Conservation (phyloP, 345 rosid species). For the Aquilaria sinensis region DNA sequence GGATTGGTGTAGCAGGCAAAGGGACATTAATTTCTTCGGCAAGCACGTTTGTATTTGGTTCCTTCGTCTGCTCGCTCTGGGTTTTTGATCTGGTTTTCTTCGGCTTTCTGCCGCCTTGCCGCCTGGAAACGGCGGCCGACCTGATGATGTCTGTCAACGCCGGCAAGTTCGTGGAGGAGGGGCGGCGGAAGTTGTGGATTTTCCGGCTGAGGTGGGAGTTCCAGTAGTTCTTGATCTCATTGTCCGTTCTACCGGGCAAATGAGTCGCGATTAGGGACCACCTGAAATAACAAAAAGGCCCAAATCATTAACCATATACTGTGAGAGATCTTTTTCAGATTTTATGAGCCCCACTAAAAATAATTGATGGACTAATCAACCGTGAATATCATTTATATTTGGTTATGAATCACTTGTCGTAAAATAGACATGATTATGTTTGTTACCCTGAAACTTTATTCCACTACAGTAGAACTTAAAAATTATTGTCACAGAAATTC, state of each 20-base stretch:
- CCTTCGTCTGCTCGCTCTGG: conserved; percentile 14
- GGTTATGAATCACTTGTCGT: too few relatives aligned
- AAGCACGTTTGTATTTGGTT: not conserved
- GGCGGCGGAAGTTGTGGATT: conserved; percentile 34
- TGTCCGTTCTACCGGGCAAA: conserved; percentile 77
- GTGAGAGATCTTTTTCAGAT: too few relatives aligned
- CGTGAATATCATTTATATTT: too few relatives aligned
- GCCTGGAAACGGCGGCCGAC: conserved; percentile 7
- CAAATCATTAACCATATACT: not conserved
- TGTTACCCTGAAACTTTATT: too few relatives aligned
- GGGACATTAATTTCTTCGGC: conserved; percentile 6
- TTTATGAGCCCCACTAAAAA: not conserved
- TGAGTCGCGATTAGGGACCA: conserved; percentile 71
- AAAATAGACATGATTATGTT: too few relatives aligned
- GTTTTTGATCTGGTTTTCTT: conserved; percentile 13
- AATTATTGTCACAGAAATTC: too few relatives aligned
- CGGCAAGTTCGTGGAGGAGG: not conserved
- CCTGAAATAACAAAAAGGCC: conserved; percentile 24
- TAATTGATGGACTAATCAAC: not conserved
- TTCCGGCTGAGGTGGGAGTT: conserved; percentile 64
- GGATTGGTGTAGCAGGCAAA: too few relatives aligned
- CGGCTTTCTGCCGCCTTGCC: conserved; percentile 23
- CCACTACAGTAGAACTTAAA: too few relatives aligned
- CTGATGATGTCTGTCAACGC: conserved; percentile 10
- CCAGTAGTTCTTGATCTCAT: conserved; percentile 79